Conservation (phyloP, 495 filamentous ascomycete genomes). For the Penicillium nucicola region DNA sequence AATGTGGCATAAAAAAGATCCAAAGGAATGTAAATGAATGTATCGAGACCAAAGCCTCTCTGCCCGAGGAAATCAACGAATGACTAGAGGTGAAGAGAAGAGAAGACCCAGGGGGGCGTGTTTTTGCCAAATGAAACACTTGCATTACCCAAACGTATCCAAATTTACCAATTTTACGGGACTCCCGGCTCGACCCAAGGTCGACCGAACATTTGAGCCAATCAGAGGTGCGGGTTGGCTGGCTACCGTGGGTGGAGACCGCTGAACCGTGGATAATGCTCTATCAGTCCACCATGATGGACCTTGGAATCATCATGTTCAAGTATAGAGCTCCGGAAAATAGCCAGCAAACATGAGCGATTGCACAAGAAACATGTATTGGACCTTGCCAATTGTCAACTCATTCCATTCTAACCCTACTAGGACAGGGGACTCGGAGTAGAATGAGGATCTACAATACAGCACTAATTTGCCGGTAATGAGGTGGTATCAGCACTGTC, state of each 20-base stretch:
- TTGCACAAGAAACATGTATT: background rate
- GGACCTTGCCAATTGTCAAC: background rate
- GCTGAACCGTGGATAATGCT: background rate
- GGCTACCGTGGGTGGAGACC: constrained; percentile 5
- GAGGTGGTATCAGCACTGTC: background rate
- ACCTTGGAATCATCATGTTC: background rate
- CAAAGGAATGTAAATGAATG: constrained; percentile 30
- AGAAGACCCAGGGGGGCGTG: constrained; percentile 3
- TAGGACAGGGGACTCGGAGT: background rate
- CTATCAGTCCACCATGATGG: background rate
- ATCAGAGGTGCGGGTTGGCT: background rate
- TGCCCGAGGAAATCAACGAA: constrained; percentile 34
- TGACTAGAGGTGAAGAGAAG: constrained; percentile 35
- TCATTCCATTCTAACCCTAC: background rate
- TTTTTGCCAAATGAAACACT: constrained; percentile 2
- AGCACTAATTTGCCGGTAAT: constrained; percentile 5
- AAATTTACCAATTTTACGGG: too few species aligned
- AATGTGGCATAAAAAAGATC: constrained; percentile 30
- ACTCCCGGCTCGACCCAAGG: background rate
- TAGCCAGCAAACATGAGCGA: background rate
- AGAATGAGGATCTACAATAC: constrained; percentile 3
- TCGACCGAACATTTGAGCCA: background rate
- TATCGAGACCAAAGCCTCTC: constrained; percentile 27
- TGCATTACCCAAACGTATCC: background rate
- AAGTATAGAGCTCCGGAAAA: background rate